Evolutionary conservation across 2,329 filamentous ascomycete genomes (phyloP).

Genomic region (Beauveria scarabaeidicola): DNA sequence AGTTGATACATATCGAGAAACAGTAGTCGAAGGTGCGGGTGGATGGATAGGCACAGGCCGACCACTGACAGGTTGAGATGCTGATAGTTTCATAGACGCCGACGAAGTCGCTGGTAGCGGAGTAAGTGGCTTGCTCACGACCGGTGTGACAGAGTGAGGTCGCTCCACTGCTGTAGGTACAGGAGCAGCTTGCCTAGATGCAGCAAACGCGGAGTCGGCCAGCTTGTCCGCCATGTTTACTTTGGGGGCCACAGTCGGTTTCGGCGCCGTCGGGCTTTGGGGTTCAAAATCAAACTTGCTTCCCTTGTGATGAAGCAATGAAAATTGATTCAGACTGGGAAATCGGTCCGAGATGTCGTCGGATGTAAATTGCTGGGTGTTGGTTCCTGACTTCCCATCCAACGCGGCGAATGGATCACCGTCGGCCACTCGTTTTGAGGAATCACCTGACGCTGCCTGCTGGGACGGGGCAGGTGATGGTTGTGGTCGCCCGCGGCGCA

Average conservation of each 20-base stretch:
- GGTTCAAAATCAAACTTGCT: constrained; percentile 76
- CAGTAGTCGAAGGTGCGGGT: background rate
- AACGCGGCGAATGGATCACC: constrained; percentile 87
- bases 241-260: constrained; percentile 43
- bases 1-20: constrained; percentile 40
- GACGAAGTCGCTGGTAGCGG: constrained; percentile 15
- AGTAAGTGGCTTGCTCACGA: constrained; percentile 13
- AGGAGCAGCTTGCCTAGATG: background rate
- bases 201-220: constrained; percentile 74
- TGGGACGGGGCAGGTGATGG: constrained; percentile 25
- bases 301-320: constrained; percentile 76
- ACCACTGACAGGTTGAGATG: constrained; percentile 26
- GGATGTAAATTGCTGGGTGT: constrained; percentile 39
- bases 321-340: constrained; percentile 87
- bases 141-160: constrained; percentile 25
- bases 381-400: constrained; percentile 48
- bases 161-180: constrained; percentile 7
- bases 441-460: constrained; percentile 37
- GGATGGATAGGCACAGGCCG: constrained; percentile 19
- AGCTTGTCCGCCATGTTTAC: constrained; percentile 66
- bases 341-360: constrained; percentile 84
- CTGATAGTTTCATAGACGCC: constrained; percentile 20
- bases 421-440: constrained; percentile 58
- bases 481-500: constrained; percentile 71
- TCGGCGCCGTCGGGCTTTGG: constrained; percentile 37